phyloP scores from a whole-genome alignment of 805 yeast species.

The Ogataea parapolymorpha region DNA sequence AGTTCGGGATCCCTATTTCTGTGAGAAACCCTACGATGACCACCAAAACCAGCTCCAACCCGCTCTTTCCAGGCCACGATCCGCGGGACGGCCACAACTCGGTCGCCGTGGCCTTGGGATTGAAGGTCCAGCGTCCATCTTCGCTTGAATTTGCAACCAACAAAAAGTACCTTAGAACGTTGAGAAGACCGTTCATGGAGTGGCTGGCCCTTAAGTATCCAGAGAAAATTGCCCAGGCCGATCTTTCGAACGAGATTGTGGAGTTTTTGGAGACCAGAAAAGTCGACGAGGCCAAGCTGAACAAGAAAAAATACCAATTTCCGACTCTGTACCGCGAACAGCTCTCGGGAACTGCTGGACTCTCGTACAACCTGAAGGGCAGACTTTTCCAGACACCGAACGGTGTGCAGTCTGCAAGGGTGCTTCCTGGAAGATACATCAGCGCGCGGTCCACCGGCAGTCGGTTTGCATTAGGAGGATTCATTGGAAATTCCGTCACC shows the following conservation, averaged over 20 bases:
- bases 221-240: conserved; percentile 32
- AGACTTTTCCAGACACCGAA: conserved; percentile 66
- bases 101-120: conserved; percentile 25
- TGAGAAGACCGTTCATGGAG: conserved; percentile 51
- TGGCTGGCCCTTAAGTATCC: conserved; percentile 56
- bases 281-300: conserved; percentile 9
- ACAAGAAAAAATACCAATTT: conserved; percentile 5
- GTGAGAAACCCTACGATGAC: conserved; percentile 11
- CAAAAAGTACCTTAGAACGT: conserved; percentile 39
- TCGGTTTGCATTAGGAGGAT: conserved; percentile 58
- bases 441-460: conserved; percentile 38
- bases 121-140: conserved; percentile 22
- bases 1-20: conserved; percentile 52
- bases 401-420: conserved; percentile 51
- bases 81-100: conserved; percentile 26
- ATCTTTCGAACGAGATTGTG: conserved; percentile 38
- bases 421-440: conserved; percentile 68
- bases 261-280: conserved; percentile 36
- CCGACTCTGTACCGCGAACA: conserved; percentile 21
- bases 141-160: conserved; percentile 23
- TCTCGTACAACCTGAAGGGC: conserved; percentile 67
- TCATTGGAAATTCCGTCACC: conserved; percentile 27
- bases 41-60: conserved; percentile 27
- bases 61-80: conserved; percentile 36
- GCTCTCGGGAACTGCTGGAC: conserved; percentile 68